Evolutionary conservation across 306 rosid species (phyloP).

Genomic region (Pyrus pyrifolia): DNA sequence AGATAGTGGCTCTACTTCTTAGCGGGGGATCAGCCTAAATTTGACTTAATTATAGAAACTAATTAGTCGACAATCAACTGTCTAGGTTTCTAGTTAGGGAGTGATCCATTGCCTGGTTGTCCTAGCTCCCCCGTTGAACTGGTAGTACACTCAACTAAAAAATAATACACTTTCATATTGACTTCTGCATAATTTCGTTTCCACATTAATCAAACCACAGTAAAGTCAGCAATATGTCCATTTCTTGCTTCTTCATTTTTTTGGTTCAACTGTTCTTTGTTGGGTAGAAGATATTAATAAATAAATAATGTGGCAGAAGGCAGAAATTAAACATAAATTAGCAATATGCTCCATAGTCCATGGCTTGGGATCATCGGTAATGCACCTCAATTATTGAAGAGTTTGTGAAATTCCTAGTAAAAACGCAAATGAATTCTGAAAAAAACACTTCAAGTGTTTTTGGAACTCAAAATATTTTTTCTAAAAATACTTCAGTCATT

Average conservation of each 20-base stretch:
- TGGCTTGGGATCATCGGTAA: no score
- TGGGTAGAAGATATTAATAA: neutral
- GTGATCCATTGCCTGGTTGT: neutral
- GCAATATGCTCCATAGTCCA: no score
- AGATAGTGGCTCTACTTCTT: neutral
- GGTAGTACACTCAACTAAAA: no score
- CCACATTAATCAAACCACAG: neutral
- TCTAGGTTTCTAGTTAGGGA: neutral
- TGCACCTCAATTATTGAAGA: no score
- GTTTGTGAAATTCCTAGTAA: no score
- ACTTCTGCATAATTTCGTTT: neutral
- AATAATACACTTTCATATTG: neutral
- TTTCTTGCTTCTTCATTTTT: neutral
- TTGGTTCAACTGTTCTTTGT: neutral
- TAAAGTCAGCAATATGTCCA: neutral
- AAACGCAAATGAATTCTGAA: no score
- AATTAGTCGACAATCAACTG: neutral
- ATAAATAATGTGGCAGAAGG: neutral
- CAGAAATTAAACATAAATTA: no score
- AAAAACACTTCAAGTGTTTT: no score
- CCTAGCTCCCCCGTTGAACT: neutral
- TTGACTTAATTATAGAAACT: neutral
- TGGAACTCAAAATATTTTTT: no score
- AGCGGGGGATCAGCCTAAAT: neutral
- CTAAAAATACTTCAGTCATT: no score